Evolutionary conservation across 352 stramenopile species (phyloP).

Genomic region (Phytophthora kernoviae): DNA sequence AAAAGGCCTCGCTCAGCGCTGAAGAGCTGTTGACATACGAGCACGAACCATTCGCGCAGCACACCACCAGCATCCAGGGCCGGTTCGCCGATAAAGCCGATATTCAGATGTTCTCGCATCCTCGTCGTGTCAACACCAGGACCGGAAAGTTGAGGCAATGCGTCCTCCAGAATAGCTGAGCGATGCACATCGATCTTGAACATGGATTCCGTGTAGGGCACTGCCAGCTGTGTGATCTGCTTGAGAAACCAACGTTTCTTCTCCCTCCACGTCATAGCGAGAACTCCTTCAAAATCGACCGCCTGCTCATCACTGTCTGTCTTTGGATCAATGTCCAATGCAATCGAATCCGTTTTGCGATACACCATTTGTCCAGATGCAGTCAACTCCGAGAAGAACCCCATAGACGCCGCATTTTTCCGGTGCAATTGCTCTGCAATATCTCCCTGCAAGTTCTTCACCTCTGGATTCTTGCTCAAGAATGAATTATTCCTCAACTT

Average conservation of each 20-base stretch:
- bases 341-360: slow-evolving; percentile 55
- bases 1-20: slow-evolving; percentile 73
- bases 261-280: slow-evolving; percentile 70
- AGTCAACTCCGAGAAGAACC: slow-evolving; percentile 67
- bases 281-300: slow-evolving; percentile 69
- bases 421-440: slow-evolving; percentile 71
- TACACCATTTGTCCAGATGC: slow-evolving; percentile 48
- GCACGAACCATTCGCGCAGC: slow-evolving; percentile 81
- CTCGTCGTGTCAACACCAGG: slow-evolving; percentile 24
- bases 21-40: slow-evolving; percentile 82
- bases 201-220: slow-evolving; percentile 68
- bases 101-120: slow-evolving; percentile 75
- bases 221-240: slow-evolving; percentile 51
- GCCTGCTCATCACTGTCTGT: slow-evolving; percentile 26
- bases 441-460: slow-evolving; percentile 43
- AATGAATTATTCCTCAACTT: slow-evolving; percentile 71
- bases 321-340: slow-evolving; percentile 48
- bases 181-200: slow-evolving; percentile 67
- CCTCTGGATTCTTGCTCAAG: slow-evolving; percentile 53
- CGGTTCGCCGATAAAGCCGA: slow-evolving; percentile 72
- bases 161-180: slow-evolving; percentile 66
- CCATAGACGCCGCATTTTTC: slow-evolving; percentile 78
- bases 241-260: slow-evolving; percentile 85
- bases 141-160: slow-evolving; percentile 54
- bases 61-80: slow-evolving; percentile 79